Evolutionary conservation across 352 stramenopile species (phyloP).

Genomic region (Globisporangium alternatum): DNA sequence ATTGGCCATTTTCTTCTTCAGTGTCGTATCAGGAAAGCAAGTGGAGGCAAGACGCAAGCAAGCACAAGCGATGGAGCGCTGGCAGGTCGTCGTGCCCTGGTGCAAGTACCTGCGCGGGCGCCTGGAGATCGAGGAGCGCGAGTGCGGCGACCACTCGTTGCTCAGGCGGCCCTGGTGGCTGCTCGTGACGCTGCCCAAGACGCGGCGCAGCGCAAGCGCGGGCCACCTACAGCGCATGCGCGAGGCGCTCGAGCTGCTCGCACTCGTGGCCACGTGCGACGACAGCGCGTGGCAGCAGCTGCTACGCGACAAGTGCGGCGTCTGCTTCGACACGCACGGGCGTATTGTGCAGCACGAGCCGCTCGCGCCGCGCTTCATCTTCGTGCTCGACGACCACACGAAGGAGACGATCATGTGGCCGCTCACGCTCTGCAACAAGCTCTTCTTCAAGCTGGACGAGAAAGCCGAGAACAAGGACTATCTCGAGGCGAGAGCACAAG

Average conservation of each 20-base stretch:
- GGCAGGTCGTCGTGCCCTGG: conserved; percentile 26
- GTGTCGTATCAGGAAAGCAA: background rate
- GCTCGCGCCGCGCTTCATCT: conserved; percentile 22
- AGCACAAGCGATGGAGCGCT: conserved; percentile 20
- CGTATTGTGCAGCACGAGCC: background rate
- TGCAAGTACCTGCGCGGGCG: conserved; percentile 64
- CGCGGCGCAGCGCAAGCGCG: conserved; percentile 22
- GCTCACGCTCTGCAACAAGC: conserved; percentile 14
- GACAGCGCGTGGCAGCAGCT: conserved; percentile 20
- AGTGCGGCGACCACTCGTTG: background rate
- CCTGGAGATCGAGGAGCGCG: conserved; percentile 24
- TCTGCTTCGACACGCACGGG: conserved; percentile 16
- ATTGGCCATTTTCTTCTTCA: background rate
- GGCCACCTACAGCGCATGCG: conserved; percentile 24
- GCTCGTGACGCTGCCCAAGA: conserved; percentile 28
- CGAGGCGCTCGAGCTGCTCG: conserved; percentile 29
- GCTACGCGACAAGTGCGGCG: conserved; percentile 29
- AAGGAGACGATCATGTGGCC: conserved; percentile 26
- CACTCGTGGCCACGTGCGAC: conserved; percentile 24
- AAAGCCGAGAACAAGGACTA: conserved; percentile 19
- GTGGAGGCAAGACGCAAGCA: background rate
- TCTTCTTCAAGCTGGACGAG: conserved; percentile 15
- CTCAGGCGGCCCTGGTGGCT: conserved; percentile 20
- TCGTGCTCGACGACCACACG: conserved; percentile 33
- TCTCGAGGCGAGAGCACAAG: conserved; percentile 11